Evolutionary conservation across 345 rosid species (phyloP).

Genomic region (Eucalyptus paniculata): DNA sequence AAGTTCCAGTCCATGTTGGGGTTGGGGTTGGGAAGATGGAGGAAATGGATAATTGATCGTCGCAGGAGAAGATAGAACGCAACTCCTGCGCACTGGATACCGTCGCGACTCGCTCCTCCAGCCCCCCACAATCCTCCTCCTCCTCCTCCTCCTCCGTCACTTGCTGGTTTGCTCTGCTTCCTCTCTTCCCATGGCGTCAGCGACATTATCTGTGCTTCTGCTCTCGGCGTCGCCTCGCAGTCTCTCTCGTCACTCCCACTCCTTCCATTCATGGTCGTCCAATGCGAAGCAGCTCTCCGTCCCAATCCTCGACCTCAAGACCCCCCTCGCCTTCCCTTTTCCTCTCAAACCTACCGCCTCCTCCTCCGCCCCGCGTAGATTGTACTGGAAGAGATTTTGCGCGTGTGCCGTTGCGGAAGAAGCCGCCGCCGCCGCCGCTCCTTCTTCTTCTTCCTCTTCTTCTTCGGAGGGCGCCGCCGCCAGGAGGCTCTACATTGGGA

Average conservation of each 20-base stretch:
- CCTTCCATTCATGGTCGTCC: background rate
- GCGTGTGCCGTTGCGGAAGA: conserved; percentile 36
- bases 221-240: background rate
- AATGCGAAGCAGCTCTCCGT: background rate
- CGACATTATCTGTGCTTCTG: background rate
- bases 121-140: background rate
- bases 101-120: background rate
- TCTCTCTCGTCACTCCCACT: background rate
- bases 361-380: background rate
- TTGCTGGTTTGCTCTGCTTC: background rate
- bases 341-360: background rate
- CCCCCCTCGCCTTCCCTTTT: background rate
- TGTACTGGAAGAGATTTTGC: conserved; percentile 9
- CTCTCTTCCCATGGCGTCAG: background rate
- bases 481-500: conserved; percentile 59
- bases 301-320: background rate
- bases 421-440: background rate
- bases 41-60: background rate
- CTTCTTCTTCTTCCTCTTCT: conserved; percentile 15
- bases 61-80: background rate
- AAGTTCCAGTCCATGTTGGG: background rate
- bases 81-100: background rate
- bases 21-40: background rate
- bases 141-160: background rate
- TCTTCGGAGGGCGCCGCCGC: conserved; percentile 34